A percentile compares a stretch with the other conserved stretches of the same genome.
Conservation (phyloP, 1,284 basidiomycete species). For the Austropuccinia psidii region DNA sequence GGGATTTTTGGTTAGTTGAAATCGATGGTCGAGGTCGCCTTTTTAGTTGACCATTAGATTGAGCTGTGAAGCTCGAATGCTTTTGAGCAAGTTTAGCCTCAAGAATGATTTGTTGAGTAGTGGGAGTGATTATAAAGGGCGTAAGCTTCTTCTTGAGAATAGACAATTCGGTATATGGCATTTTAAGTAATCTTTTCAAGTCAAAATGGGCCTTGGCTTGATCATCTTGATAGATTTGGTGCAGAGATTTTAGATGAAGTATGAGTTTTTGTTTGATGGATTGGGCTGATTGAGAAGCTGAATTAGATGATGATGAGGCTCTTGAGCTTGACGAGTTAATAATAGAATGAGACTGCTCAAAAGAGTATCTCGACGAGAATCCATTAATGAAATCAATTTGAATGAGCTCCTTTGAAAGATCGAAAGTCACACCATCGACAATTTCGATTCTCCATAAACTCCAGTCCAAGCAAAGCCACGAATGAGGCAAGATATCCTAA, state of each 20-base stretch:
- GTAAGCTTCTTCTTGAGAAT: no score
- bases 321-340: neutral
- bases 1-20: no score
- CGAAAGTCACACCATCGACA: slow-evolving; percentile 9
- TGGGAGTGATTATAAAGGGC: no score
- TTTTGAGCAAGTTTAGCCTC: no score
- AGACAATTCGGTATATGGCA: no score
- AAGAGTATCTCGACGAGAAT: slow-evolving; percentile 1
- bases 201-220: neutral
- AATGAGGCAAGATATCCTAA: slow-evolving; percentile 21
- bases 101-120: no score
- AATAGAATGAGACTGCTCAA: neutral
- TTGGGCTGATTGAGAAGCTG: neutral
- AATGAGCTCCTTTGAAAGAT: neutral
- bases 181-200: no score
- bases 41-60: no score
- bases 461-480: slow-evolving; percentile 22
- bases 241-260: neutral
- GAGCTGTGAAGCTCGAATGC: no score
- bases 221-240: neutral
- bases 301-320: neutral
- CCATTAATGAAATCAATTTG: slow-evolving; percentile 14
- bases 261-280: neutral
- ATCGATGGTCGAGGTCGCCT: no score
- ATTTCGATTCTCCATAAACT: slow-evolving; percentile 21